phyloP scores from a whole-genome alignment of 2,329 filamentous ascomycete genomes.

The Acrodontium crateriforme region DNA sequence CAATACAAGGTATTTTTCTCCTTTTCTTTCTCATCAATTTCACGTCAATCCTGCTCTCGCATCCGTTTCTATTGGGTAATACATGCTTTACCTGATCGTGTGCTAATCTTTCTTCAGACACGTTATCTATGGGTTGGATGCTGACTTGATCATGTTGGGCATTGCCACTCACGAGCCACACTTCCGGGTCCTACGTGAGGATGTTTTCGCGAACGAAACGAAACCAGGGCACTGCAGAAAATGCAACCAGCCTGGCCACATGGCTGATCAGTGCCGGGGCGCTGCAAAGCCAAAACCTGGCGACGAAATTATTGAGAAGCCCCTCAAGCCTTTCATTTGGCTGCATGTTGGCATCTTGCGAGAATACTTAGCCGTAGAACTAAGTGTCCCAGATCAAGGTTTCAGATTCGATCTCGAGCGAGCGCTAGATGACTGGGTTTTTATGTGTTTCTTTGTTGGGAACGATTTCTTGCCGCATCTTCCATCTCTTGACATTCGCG shows the following conservation, averaged over 20 bases:
- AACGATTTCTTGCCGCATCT: conserved; percentile 97
- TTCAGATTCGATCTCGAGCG: conserved; percentile 90
- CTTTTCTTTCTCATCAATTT: not conserved
- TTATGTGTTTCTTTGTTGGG: conserved; percentile 97
- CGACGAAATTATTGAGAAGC: conserved; percentile 64
- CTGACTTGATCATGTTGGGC: conserved; percentile 96
- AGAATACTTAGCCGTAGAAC: conserved; percentile 84
- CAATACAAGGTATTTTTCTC: conserved; percentile 47
- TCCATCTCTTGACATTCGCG: conserved; percentile 91
- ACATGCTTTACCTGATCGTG: not conserved
- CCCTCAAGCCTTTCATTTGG: conserved; percentile 94
- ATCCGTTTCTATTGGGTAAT: not conserved
- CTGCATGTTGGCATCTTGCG: conserved; percentile 82
- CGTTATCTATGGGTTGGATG: conserved; percentile 95
- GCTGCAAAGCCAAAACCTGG: conserved; percentile 63
- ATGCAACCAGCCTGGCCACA: conserved; percentile 86
- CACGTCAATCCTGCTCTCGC: conserved; percentile 4
- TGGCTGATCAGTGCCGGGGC: conserved; percentile 72
- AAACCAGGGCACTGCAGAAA: conserved; percentile 71
- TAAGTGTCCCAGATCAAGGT: conserved; percentile 66
- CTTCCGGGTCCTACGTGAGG: conserved; percentile 89
- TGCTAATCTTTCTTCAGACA: conserved; percentile 41
- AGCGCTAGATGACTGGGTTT: conserved; percentile 94
- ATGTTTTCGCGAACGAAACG: conserved; percentile 85
- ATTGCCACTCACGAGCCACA: conserved; percentile 94